Percentiles rank a stretch among this genome's conserved stretches.
phyloP scores from a whole-genome alignment of 179 eudicot species.

The Spergularia azorica region DNA sequence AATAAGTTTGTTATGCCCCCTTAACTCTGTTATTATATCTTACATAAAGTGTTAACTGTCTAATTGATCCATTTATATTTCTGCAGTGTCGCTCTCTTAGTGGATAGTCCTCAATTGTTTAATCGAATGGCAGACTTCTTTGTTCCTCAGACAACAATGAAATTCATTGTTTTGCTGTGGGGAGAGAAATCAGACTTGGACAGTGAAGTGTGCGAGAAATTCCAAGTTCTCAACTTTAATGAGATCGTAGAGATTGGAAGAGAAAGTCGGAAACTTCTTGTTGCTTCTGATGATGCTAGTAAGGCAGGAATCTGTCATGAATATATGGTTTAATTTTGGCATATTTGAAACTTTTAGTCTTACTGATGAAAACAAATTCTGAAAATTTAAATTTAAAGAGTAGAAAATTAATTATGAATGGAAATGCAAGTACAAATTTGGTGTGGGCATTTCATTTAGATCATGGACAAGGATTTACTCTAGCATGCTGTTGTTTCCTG shows the following conservation, averaged over 20 bases:
- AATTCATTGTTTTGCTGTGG: slow-evolving; percentile 83
- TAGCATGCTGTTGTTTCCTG: not conserved
- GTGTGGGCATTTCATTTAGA: not conserved
- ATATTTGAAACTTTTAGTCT: not conserved
- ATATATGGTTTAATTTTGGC: slow-evolving; percentile 9
- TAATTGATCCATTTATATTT: slow-evolving; percentile 10
- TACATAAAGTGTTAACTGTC: not conserved
- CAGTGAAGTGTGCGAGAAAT: slow-evolving; percentile 35
- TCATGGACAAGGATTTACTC: not conserved
- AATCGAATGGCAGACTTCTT: slow-evolving; percentile 59
- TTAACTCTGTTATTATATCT: not conserved
- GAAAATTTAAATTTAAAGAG: not conserved
- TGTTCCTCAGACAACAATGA: slow-evolving; percentile 45
- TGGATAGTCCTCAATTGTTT: slow-evolving; percentile 80
- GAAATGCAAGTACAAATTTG: not conserved
- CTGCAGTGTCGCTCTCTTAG: slow-evolving; percentile 79
- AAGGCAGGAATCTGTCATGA: slow-evolving; percentile 44
- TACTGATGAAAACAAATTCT: not conserved
- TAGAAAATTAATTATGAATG: not conserved
- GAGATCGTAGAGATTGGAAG: slow-evolving; percentile 77
- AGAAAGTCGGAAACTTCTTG: slow-evolving; percentile 57
- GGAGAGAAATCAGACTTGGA: slow-evolving; percentile 72
- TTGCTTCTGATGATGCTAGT: slow-evolving; percentile 74
- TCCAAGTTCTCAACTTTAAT: slow-evolving; percentile 56
- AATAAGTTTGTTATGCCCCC: not conserved